Base-by-base conservation (phyloP, 495 filamentous ascomycete species). In the Terfezia claveryi region DNA sequence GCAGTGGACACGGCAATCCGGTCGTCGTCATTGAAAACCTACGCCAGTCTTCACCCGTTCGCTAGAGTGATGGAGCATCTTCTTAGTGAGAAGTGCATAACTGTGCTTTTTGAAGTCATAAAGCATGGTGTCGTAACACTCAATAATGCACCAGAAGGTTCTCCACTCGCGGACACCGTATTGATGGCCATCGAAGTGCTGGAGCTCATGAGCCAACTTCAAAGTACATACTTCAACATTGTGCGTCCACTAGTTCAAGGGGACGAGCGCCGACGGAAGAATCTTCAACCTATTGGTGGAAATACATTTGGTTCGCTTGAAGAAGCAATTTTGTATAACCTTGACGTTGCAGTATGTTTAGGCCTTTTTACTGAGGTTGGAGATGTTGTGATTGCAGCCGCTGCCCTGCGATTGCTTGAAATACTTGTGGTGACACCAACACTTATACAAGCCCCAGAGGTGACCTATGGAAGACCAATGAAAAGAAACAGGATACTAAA, bases 51-150 rank as follows among this genome's bases (percentile, higher is more conserved):
- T 23, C 91, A 99, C 68, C 87, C 91, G 9, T 95, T 94, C 61
- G 79, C 83, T 17, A 78, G 91, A 38, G 83, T 87, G 23, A 91
- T 94, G 79, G 92, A 96, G 66, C 96, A 92, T 85, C 74, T 96
- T 66, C 94, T 93, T 64, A 94, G 93, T 61, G 85, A 91, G 59
- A 85, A 84, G 58, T 85, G 94, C 23, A 74, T 94, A 54, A 74
- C 74, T 58, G 77, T 79, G 20, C 67, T 99, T 12, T 87, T 94
- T 63, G 72, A 78, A 52, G 77, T 80, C 11, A 77, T 87, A 38
- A 78, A 85, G 54, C 78, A 88, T 63, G 76, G 91, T 61, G 65
- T 81, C 17, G 67, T 69, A 10, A 77, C 81, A 52, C 72, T 96
- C 49, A 72, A 78, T 51, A 76, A 73, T 51, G 74, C 83, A 10